Base-by-base conservation (phyloP, 1,139 yeast genomes). In the Candida pseudoviswanathii region DNA sequence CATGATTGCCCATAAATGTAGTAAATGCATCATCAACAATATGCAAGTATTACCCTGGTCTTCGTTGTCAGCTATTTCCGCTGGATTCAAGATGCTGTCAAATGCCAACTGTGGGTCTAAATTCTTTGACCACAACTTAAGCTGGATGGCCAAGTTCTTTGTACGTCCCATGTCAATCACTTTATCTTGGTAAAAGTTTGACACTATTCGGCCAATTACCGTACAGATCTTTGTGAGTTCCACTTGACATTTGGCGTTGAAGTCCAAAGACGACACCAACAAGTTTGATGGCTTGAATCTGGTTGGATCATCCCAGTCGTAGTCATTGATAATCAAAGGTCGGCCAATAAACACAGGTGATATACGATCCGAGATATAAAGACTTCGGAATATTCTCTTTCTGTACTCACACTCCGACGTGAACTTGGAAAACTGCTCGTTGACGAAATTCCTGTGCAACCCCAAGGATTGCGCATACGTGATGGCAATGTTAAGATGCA, bases 231-330 rank as follows among this genome's bases (percentile, higher is more conserved):
- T 53, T 3, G 58, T 47, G 27, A 57, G 45, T 50, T 59, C 60
- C 34, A 54, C 48, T 41, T 58, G 62, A 45, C 60, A 59, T 40
- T 49, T 54, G 2, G 54, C 45, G 42, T 53, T 50, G 34, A 51
- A 58, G 46, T 54, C 57, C 5, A 52, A 33, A 21, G 43, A 44
- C 8, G 46, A 24, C 8, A 41, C 34, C 7, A 44, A 25, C 5
- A 26, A n/a, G 5, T 45, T 46, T 4, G 52, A 49, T 16, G 41
- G 34, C 27, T 43, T 45, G 24, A 37, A 49, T 25, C 55, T 45
- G 22, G 51, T 51, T 22, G 56, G 54, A 49, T 74, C 79, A 53
- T 75, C 80, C 77, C 78, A 73, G 42, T 74, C 79, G 41, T 65
- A 60, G 46, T 73, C 74, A 45, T 62, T 61, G 8, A 77, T 71